Percentiles rank a stretch among this genome's conserved stretches.
Conservation (phyloP, 2,329 filamentous ascomycete genomes). For the Colletotrichum australisinense region DNA sequence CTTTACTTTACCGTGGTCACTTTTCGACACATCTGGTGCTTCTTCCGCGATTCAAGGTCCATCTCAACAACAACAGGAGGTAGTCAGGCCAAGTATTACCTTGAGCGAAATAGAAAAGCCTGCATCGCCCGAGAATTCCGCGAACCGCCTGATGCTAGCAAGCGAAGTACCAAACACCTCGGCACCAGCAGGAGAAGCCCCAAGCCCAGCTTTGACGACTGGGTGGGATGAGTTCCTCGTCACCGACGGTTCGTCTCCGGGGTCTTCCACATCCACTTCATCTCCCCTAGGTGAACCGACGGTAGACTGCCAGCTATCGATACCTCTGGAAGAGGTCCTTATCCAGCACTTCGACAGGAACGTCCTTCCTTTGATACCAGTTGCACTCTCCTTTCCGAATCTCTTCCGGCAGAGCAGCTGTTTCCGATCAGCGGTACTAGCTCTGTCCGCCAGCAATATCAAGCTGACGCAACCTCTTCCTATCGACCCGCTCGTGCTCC, state of each 20-base stretch:
- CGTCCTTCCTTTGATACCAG: slow-evolving; percentile 11
- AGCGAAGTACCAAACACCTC: background rate
- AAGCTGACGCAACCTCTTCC: background rate
- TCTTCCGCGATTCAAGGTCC: background rate
- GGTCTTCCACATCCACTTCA: background rate
- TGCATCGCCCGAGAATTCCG: background rate
- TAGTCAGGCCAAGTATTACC: too few species aligned
- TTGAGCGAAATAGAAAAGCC: background rate
- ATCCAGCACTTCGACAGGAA: slow-evolving; percentile 25
- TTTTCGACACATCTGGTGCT: background rate
- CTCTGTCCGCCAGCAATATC: slow-evolving; percentile 21
- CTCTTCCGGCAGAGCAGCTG: slow-evolving; percentile 18
- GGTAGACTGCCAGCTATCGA: background rate
- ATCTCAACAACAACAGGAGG: background rate
- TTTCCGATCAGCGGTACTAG: slow-evolving; percentile 18
- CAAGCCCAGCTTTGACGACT: background rate
- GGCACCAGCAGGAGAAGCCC: background rate
- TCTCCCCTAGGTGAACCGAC: slow-evolving; percentile 3
- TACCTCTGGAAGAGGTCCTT: slow-evolving; percentile 13
- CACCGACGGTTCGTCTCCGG: background rate
- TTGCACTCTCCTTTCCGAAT: slow-evolving; percentile 10
- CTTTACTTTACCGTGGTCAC: slow-evolving; percentile 14
- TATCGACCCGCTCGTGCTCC: background rate
- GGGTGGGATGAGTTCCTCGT: slow-evolving; percentile 20
- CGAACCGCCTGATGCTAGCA: too few species aligned